These are phyloP conservation scores for Penicillium bialowiezense DNA, from an alignment of 495 filamentous ascomycete species.

Conservation along the genomic window DNA sequence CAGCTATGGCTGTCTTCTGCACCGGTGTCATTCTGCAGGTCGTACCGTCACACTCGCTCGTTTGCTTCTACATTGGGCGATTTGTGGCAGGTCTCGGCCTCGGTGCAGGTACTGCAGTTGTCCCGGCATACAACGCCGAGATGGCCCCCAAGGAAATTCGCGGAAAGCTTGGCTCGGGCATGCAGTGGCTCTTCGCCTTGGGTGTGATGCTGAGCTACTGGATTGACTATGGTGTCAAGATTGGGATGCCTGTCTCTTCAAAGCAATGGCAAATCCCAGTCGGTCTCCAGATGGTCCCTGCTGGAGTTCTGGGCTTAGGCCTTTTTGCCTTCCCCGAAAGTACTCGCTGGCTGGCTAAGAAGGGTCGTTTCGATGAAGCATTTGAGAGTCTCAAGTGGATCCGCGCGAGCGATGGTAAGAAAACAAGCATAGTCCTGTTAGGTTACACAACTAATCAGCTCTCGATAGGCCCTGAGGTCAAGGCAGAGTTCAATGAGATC, in stretches of 20 bases:
- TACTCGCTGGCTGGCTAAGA: constrained; percentile 50
- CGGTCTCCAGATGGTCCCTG: constrained; percentile 49
- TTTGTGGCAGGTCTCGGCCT: constrained; percentile 55
- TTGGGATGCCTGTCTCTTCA: constrained; percentile 28
- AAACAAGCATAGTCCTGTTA: neutral
- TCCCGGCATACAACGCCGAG: constrained; percentile 54
- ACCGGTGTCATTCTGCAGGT: constrained; percentile 44
- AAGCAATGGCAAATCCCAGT: constrained; percentile 55
- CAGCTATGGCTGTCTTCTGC: constrained; percentile 40
- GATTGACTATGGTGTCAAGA: constrained; percentile 48
- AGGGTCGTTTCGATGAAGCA: constrained; percentile 48
- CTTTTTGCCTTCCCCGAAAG: constrained; percentile 47
- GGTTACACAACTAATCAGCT: neutral
- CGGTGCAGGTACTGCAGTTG: constrained; percentile 50
- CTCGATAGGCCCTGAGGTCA: constrained; percentile 24
- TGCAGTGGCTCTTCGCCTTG: constrained; percentile 47
- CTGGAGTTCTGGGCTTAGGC: constrained; percentile 42
- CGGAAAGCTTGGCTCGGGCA: constrained; percentile 46
- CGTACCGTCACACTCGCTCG: constrained; percentile 40
- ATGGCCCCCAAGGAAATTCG: constrained; percentile 54
- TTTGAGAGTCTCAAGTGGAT: constrained; percentile 47
- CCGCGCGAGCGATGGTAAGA: constrained; percentile 38
- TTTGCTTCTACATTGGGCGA: constrained; percentile 45
- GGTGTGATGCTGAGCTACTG: constrained; percentile 53
- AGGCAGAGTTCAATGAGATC: constrained; percentile 46